These are phyloP conservation scores for Fraxinus albicans DNA, from an alignment of 305 asterid genomes.

Conservation along the genomic window DNA sequence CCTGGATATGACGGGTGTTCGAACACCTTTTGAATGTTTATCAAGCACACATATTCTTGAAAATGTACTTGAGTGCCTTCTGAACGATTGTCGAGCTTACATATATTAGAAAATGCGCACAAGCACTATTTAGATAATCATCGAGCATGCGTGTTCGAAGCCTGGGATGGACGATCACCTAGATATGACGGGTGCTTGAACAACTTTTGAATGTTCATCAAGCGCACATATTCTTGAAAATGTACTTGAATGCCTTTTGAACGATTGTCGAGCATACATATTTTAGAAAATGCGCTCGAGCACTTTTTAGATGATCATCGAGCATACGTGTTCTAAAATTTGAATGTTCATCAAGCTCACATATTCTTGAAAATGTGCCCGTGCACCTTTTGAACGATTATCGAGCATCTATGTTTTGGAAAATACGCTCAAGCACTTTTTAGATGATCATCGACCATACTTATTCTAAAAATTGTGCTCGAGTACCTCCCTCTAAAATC, in stretches of 20 bases:
- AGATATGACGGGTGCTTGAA: not conserved
- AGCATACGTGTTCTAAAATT: not conserved
- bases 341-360: no score
- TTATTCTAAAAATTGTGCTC: not conserved
- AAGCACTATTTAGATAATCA: not conserved
- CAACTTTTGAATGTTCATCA: not conserved
- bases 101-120: not conserved
- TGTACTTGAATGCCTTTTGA: not conserved
- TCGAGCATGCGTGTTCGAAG: not conserved
- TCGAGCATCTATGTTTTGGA: no score
- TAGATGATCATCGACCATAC: not conserved
- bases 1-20: not conserved
- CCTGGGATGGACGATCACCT: not conserved
- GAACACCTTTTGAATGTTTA: not conserved
- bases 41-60: not conserved
- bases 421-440: no score
- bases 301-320: not conserved
- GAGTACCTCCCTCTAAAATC: not conserved
- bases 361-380: no score
- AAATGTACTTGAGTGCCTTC: not conserved
- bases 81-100: not conserved
- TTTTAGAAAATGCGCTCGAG: not conserved
- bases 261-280: not conserved
- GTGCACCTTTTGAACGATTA: no score
- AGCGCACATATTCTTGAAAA: not conserved